Percentiles rank a stretch among this genome's conserved stretches.
phyloP scores from a whole-genome alignment of 176 grass and related monocot species.

The maize (Zea mays) region DNA sequence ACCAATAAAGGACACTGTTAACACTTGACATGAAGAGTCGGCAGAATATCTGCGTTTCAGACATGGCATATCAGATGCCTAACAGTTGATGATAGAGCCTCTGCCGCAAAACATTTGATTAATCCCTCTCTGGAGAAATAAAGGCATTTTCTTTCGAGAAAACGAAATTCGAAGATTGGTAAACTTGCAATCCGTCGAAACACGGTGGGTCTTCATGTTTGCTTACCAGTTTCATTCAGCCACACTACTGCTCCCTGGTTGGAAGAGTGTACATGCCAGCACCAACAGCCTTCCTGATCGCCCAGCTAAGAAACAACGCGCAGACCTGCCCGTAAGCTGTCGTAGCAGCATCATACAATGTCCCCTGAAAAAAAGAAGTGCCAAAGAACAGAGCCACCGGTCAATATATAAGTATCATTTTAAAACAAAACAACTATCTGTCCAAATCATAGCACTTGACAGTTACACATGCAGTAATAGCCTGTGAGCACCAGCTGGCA shows the following conservation, averaged over 20 bases:
- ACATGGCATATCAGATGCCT: not conserved
- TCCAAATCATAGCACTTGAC: no score
- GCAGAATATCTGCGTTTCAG: not conserved
- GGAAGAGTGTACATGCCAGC: no score
- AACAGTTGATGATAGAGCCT: not conserved
- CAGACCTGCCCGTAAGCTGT: no score
- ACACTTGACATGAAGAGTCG: not conserved
- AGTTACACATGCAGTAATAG: no score
- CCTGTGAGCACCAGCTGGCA: no score
- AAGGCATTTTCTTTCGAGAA: not conserved
- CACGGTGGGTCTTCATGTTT: not conserved
- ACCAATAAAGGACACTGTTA: not conserved
- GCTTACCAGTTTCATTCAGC: slow-evolving; percentile 85
- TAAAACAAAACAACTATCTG: no score
- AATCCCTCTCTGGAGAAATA: not conserved
- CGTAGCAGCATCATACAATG: no score
- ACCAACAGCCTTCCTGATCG: no score
- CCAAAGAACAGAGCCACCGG: no score
- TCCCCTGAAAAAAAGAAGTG: no score
- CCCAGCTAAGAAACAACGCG: no score
- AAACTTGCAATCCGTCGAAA: not conserved
- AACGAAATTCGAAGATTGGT: not conserved
- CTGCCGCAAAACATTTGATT: not conserved
- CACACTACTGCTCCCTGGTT: slow-evolving; percentile 64
- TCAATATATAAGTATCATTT: no score